A percentile compares a stretch with the other conserved stretches of the same genome.
phyloP scores from a whole-genome alignment of 164 flowering plant species.

The Vitis riparia region DNA sequence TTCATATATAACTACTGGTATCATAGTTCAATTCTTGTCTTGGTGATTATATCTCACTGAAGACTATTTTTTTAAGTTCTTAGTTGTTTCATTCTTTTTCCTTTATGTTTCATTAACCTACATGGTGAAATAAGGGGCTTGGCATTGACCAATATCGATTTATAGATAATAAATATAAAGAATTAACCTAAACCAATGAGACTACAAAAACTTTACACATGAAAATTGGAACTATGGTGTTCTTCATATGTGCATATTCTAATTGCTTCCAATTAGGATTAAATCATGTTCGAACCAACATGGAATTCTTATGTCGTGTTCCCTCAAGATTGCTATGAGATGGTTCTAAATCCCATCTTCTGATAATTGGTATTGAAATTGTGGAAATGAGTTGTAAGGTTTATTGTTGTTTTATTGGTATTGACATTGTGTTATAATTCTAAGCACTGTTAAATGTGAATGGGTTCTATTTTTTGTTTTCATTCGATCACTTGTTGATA shows the following conservation, averaged over 20 bases:
- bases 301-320: too few relatives aligned
- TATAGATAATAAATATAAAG: neutral
- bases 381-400: too few relatives aligned
- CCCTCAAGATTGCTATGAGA: too few relatives aligned
- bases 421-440: too few relatives aligned
- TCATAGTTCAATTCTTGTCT: constrained; percentile 52
- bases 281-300: too few relatives aligned
- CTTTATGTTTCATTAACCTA: neutral
- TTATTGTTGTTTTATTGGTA: too few relatives aligned
- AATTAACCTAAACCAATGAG: too few relatives aligned
- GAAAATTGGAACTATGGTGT: neutral
- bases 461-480: constrained; percentile 28
- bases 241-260: constrained; percentile 59
- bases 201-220: too few relatives aligned
- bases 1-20: constrained; percentile 68
- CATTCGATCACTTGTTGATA: constrained; percentile 19
- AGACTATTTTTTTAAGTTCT: neutral
- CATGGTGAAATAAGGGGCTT: neutral
- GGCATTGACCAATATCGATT: neutral
- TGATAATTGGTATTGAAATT: too few relatives aligned
- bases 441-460: too few relatives aligned
- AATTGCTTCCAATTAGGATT: constrained; percentile 19
- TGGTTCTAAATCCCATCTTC: too few relatives aligned
- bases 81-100: neutral
- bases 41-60: neutral